Base-by-base conservation (phyloP, 495 filamentous ascomycete species). In the Penicillium coffeae region DNA sequence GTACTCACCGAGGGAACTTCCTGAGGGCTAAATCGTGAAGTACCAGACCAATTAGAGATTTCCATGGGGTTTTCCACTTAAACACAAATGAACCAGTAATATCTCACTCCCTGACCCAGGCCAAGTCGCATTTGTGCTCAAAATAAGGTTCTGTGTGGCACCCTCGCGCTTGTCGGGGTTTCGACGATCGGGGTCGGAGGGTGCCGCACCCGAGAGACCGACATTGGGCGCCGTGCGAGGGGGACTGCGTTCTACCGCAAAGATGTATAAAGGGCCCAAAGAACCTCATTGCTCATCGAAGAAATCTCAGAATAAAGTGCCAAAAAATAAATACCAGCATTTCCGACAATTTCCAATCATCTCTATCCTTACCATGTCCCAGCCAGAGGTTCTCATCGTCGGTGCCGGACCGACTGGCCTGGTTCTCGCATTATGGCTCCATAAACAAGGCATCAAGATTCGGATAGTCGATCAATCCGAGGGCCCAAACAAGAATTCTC, bases 381-480 rank as follows among this genome's bases (percentile, higher is more conserved):
- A 52, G 37, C 53, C 52, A 13, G 66, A 69, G 14, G 71, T 73
- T 19, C 56, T 74, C 5, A 71, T 73, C 30, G 42, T 63, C 5
- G 72, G 72, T 8, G 72, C 65, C 38, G 72, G 72, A 12, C 69
- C 66, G 13, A 64, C 68, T 18, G 72, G 72, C 27, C 68, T 76
- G 8, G 57, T 69, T 2, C 55, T 68, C 15, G 69, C 71, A 36
- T 51, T 73, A 21, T 71, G 59, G 66, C 64, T 75, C 12, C 55
- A 63, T 21, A 49, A 42, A 35, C 64, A 68, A 49, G 64, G 64
- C 20, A 33, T 73, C 34, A 58, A 46, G 2, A 48, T 68, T 21
- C 68, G 60, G 36, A 67, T 73, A 32, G 50, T 71, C 22, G 72
- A 76, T 43, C 55, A 65, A 43, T 56, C 54, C 21, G 46, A 55